A percentile compares a stretch with the other conserved stretches of the same genome.
These are phyloP conservation scores for Linaria vulgaris DNA, from an alignment of 257 asterid genomes.

Conservation along the genomic window DNA sequence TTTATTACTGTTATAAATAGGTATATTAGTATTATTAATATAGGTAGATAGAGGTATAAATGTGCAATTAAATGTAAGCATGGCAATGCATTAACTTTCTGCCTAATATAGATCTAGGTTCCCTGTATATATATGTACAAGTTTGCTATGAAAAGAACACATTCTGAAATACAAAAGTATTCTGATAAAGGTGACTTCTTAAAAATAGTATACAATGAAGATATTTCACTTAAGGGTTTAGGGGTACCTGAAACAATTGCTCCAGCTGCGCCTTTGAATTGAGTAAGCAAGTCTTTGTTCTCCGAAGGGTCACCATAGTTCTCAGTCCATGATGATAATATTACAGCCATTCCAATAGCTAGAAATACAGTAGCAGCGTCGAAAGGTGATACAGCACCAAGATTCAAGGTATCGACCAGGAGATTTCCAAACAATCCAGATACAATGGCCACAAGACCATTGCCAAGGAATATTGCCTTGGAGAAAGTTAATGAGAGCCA, in stretches of 20 bases:
- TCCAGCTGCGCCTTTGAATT: slow-evolving; percentile 84
- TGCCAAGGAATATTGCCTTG: slow-evolving; percentile 91
- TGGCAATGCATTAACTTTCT: no score
- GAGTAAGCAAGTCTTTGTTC: slow-evolving; percentile 79
- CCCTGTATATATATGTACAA: no score
- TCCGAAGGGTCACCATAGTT: slow-evolving; percentile 88
- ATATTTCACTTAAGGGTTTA: slow-evolving; percentile 3
- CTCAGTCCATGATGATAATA: slow-evolving; percentile 85
- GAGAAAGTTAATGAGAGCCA: slow-evolving; percentile 98
- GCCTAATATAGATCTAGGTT: no score
- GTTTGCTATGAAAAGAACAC: no score
- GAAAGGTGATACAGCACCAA: slow-evolving; percentile 94
- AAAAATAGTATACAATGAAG: background rate
- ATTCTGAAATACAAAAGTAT: no score
- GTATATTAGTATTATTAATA: no score
- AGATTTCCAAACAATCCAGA: slow-evolving; percentile 85
- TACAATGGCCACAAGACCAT: slow-evolving; percentile 87
- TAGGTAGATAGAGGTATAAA: no score
- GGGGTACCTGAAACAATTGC: slow-evolving; percentile 87
- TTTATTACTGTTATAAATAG: no score
- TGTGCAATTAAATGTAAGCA: no score
- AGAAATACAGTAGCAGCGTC: slow-evolving; percentile 87
- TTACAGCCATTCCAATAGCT: slow-evolving; percentile 87
- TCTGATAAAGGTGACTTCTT: no score
- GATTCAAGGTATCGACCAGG: slow-evolving; percentile 70